phyloP scores from a whole-genome alignment of 345 rosid species.

The Bruguiera gymnorhiza region DNA sequence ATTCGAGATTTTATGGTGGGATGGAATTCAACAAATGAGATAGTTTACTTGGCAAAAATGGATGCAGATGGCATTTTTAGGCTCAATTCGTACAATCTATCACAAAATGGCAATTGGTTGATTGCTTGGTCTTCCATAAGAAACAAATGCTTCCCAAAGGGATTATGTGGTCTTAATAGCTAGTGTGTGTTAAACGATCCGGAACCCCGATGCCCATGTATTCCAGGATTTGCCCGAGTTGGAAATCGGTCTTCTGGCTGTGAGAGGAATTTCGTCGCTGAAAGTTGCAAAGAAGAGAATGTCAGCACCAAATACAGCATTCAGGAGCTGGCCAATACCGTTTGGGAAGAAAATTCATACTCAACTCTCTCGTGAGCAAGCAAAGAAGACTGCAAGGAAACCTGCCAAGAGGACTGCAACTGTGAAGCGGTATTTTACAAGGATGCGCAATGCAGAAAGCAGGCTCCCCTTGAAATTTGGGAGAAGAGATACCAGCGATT shows the following conservation, averaged over 20 bases:
- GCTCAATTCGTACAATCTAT: slow-evolving; percentile 10
- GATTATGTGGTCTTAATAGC: slow-evolving; percentile 27
- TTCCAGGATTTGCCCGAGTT: slow-evolving; percentile 23
- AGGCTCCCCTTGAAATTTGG: slow-evolving; percentile 32
- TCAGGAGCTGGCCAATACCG: slow-evolving; percentile 5
- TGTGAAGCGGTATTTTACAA: slow-evolving; percentile 30
- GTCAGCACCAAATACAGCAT: slow-evolving; percentile 3
- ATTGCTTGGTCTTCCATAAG: neutral
- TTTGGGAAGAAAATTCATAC: slow-evolving; percentile 24
- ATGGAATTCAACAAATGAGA: neutral
- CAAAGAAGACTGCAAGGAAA: slow-evolving; percentile 17
- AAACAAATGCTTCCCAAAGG: slow-evolving; percentile 16
- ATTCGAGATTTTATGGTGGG: neutral
- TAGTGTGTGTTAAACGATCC: neutral
- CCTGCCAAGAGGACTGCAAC: slow-evolving; percentile 25
- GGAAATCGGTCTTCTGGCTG: too few species aligned
- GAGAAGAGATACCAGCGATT: neutral
- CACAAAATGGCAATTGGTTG: slow-evolving; percentile 6
- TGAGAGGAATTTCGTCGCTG: neutral
- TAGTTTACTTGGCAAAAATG: slow-evolving; percentile 7
- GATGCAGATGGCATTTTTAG: slow-evolving; percentile 21
- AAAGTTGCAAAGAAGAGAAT: slow-evolving; percentile 6
- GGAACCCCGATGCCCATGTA: slow-evolving; percentile 11
- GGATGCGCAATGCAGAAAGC: slow-evolving; percentile 16
- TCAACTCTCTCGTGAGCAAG: neutral